Evolutionary conservation across 1,284 basidiomycete species (phyloP), one percentile per base, ranked within the genome.

Genomic region (Irpex lacteus): DNA sequence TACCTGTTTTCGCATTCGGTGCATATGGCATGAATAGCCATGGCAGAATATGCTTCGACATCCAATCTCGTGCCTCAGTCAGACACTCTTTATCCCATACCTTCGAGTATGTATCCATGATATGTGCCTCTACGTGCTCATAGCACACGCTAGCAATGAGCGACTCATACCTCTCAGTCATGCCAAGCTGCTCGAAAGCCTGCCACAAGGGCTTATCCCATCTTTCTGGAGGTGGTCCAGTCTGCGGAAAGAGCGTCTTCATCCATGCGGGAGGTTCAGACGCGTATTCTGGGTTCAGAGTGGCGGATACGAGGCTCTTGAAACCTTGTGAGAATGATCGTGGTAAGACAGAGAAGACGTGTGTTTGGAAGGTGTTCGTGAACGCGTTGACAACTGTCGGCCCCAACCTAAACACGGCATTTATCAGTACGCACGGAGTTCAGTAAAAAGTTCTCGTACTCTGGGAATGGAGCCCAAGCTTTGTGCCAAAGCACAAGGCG

Each of bases 11-110:
- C 32, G 86, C 86, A 11, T 84, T 85, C 68, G 87, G 79, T 1
- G 87, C 92, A 72, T 93, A 95, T 52, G 92, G 89, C 70, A 86
- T 79, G 40, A 92, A 70, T 85, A 95, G 88, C 94, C 94, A 95
- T 2, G 89, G 87, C 0, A 93, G 88, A 50, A 96, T 86, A 57
- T 86, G 88, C 62, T 86, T 83, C 1, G 87, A 80, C 82, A 95
- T 92, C 89, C 94, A 95, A 15, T 80, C 73, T 57, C 91, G 80
- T 63, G 95, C 77, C 1, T 74, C 77, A 0, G 81, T 80, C 63
- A 97, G 72, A 79, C 90, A 82, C 5, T 87, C 83, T 62, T 83
- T 82, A 36, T 82, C 81, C 91, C 93, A 96, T 62, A 87, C 83
- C 2, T 84, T 85, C 1, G 81, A 77, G 69, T 92, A 95, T 5